Base-by-base conservation (phyloP, 2,329 filamentous ascomycete species). In the Mycosphaerelloides madeirae region DNA sequence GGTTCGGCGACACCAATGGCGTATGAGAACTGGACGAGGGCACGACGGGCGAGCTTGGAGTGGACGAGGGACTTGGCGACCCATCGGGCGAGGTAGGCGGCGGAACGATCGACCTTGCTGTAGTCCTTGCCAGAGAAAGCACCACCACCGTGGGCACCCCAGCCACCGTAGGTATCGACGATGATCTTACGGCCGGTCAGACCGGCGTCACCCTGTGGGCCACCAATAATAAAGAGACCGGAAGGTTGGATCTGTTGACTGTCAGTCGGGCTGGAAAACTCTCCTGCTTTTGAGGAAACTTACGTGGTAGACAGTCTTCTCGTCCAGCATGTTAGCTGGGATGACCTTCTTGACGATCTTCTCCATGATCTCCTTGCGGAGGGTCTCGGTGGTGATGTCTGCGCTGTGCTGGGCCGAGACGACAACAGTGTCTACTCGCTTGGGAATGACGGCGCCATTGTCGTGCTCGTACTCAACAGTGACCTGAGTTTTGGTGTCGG, bases 111-210 rank as follows among this genome's bases (percentile, higher is more conserved):
- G 74, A 98, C 93, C 83, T 98, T 98, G 81, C 89, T 96, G 83
- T 96, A 98, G 73, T 98, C 93, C 85, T 98, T 98, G 66, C 93
- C 93, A 65, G 93, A 97, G 86, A 98, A 98, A 72, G 93, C 93
- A 85, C 93, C 93, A 79, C 93, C 93, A 80, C 93, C 93, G 80
- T 98, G 93, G 63, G 93, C 93, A 77, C 93, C 93, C 93, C 93
- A 97, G 65, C 93, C 93, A 78, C 93, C 93, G 77, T 98, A 98
- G 71, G 93, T 97, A 77, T 98, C 93, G 70, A 98, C 93, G 59
- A 96, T 85, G 81, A 98, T 98, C 84, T 98, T 98, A 67, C 93
- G 90, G 71, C 93, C 93, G 56, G 93, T 98, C 57, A 98, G 81
- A 81, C 93, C 93, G 64, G 93, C 93, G 65, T 98, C 93, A 82